Percentiles rank a stretch among this genome's conserved stretches.
Evolutionary conservation across 345 rosid genomes (phyloP).

Genomic region (Syzygium aqueum): DNA sequence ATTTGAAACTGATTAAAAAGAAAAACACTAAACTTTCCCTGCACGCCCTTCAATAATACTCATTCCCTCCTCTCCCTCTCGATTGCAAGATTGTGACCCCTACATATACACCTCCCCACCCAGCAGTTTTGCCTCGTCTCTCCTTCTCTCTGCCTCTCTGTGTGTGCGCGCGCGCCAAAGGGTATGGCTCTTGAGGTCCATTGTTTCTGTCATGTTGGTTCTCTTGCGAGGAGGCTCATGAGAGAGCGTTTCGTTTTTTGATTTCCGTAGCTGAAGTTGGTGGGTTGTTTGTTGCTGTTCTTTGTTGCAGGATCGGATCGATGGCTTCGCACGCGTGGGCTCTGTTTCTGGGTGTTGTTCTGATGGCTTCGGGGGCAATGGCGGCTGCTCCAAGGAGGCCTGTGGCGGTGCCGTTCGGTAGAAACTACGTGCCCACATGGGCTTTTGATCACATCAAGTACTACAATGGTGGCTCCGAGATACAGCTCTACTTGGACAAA

Average conservation of each 20-base stretch:
- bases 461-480: constrained; percentile 60
- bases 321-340: constrained; percentile 22
- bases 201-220: not conserved
- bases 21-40: not conserved
- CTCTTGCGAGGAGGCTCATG: not conserved
- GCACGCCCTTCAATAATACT: not conserved
- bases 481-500: constrained; percentile 63
- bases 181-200: not conserved
- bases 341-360: constrained; percentile 15
- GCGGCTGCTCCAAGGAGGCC: constrained; percentile 51
- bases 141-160: not conserved
- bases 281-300: not conserved
- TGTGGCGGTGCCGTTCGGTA: constrained; percentile 51
- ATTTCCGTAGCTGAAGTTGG: not conserved
- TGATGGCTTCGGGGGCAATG: constrained; percentile 42
- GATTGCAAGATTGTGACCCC: not conserved
- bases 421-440: constrained; percentile 84
- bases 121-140: not conserved
- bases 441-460: constrained; percentile 91
- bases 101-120: not conserved
- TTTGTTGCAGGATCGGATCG: not conserved
- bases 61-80: not conserved
- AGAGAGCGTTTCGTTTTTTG: not conserved
- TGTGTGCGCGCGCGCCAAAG: not conserved
- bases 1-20: not conserved